Conservation (phyloP, 2,329 filamentous ascomycete species). For the Epichloe festucae region DNA sequence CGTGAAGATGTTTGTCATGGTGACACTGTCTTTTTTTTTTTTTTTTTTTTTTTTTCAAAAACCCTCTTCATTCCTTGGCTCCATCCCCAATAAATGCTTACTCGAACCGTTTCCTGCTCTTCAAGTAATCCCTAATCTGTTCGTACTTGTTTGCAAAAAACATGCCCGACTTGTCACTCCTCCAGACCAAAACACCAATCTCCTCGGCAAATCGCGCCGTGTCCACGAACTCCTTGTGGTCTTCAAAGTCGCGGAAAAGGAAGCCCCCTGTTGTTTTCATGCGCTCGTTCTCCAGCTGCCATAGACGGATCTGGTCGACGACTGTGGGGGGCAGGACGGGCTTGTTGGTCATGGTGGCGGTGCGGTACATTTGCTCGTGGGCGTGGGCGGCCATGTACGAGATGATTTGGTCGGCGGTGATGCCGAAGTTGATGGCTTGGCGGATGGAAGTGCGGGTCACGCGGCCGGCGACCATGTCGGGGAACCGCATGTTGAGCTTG, state of each 20-base stretch:
- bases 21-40: background rate
- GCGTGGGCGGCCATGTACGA: slow-evolving; percentile 84
- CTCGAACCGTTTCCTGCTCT: slow-evolving; percentile 44
- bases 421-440: slow-evolving; percentile 75
- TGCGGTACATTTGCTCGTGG: slow-evolving; percentile 81
- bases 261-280: slow-evolving; percentile 78
- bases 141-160: slow-evolving; percentile 86
- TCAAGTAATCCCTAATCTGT: slow-evolving; percentile 72
- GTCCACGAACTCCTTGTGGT: slow-evolving; percentile 54
- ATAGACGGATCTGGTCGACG: slow-evolving; percentile 91
- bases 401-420: slow-evolving; percentile 92
- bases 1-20: too few species aligned
- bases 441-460: slow-evolving; percentile 81
- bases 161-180: slow-evolving; percentile 62
- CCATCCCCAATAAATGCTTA: slow-evolving; percentile 9
- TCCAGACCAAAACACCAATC: slow-evolving; percentile 82
- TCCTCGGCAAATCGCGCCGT: slow-evolving; percentile 73
- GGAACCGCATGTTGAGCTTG: slow-evolving; percentile 78
- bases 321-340: slow-evolving; percentile 93
- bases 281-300: slow-evolving; percentile 93
- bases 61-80: background rate
- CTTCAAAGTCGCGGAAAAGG: slow-evolving; percentile 79
- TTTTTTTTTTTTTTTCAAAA: background rate
- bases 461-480: slow-evolving; percentile 86
- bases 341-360: slow-evolving; percentile 40